Evolutionary conservation across 768 basidiomycete species (phyloP).

Genomic region (Lactifluus echinatus): DNA sequence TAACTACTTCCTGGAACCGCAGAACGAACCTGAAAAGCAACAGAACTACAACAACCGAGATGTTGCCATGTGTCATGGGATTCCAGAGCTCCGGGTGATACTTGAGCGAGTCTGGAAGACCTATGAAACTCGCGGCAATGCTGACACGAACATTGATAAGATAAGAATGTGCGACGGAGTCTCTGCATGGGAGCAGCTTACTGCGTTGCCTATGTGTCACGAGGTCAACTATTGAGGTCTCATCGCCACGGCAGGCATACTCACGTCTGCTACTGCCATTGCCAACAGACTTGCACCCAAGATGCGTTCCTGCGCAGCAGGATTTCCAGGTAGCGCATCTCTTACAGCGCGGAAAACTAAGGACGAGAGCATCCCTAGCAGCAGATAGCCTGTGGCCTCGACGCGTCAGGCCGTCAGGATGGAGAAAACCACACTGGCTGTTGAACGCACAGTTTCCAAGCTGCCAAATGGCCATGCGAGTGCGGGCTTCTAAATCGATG

Average conservation of each 20-base stretch:
- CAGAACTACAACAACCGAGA: constrained; percentile 51
- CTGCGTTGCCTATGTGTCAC: constrained; percentile 47
- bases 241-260: constrained; percentile 23
- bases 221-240: not conserved
- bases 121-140: constrained; percentile 46
- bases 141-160: constrained; percentile 29
- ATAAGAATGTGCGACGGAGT: not conserved
- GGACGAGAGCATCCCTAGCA: constrained; percentile 56
- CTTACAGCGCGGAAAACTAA: constrained; percentile 59
- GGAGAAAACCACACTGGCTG: not conserved
- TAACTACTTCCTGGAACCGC: not conserved
- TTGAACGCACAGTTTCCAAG: constrained; percentile 49
- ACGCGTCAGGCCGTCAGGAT: not conserved
- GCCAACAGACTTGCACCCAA: constrained; percentile 54
- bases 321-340: constrained; percentile 48
- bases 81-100: constrained; percentile 54
- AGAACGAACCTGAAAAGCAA: constrained; percentile 45
- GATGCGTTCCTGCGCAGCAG: constrained; percentile 57
- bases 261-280: constrained; percentile 62
- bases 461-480: constrained; percentile 58
- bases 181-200: constrained; percentile 24
- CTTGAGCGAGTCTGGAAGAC: constrained; percentile 48
- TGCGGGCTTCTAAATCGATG: constrained; percentile 38
- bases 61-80: constrained; percentile 67
- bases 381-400: constrained; percentile 50